Percentiles rank a stretch among this genome's conserved stretches.
Evolutionary conservation across 768 basidiomycete genomes (phyloP).

Genomic region (Suillus fuscotomentosus): DNA sequence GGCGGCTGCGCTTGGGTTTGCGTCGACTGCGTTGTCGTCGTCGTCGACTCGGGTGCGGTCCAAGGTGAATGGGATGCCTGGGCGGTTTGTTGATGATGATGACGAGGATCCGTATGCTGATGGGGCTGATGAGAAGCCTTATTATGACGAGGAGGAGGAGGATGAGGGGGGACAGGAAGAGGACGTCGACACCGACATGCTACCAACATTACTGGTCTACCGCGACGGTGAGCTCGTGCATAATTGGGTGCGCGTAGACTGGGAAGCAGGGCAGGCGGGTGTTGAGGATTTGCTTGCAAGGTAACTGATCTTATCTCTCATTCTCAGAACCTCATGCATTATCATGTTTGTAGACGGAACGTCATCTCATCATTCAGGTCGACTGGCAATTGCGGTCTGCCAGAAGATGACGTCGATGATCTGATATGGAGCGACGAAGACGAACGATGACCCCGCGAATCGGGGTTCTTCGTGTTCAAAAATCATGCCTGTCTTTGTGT

Average conservation of each 20-base stretch:
- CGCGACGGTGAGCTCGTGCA: constrained; percentile 81
- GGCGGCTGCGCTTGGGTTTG: constrained; percentile 76
- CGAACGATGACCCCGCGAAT: constrained; percentile 9
- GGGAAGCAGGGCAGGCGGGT: constrained; percentile 72
- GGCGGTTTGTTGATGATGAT: constrained; percentile 31
- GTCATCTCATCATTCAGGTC: constrained; percentile 15
- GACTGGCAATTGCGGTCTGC: constrained; percentile 44
- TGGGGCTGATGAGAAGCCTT: constrained; percentile 27
- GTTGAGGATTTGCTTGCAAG: constrained; percentile 66
- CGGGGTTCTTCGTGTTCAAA: not conserved
- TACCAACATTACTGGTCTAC: constrained; percentile 78
- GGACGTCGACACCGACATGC: constrained; percentile 73
- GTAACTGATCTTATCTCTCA: constrained; percentile 32
- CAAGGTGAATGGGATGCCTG: not conserved
- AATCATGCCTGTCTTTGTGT: not conserved
- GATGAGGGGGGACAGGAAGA: constrained; percentile 54
- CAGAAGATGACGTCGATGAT: constrained; percentile 52
- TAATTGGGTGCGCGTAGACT: constrained; percentile 87
- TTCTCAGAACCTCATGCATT: not conserved
- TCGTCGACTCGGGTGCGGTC: not conserved
- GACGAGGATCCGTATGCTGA: constrained; percentile 51
- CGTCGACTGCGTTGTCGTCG: constrained; percentile 34
- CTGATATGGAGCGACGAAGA: constrained; percentile 54
- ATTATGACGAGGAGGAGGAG: constrained; percentile 37
- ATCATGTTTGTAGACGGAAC: constrained; percentile 20